Base-by-base conservation (phyloP, 179 eudicot species). In the Heliamphora pulchella region DNA sequence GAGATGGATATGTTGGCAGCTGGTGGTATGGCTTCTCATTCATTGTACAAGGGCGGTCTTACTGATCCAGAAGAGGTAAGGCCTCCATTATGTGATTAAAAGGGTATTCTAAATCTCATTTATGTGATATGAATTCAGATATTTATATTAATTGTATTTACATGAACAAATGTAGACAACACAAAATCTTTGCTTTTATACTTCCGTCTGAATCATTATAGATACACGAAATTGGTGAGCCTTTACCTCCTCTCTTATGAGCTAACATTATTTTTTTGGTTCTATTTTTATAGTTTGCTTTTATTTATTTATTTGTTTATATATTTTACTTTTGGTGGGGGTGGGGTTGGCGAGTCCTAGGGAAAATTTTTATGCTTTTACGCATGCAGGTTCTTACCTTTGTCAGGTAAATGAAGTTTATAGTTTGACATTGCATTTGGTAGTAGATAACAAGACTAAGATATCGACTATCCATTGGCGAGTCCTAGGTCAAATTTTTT, bases 31-130 rank as follows among this genome's bases (percentile, higher is more conserved):
- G 97, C 98, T 73, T 92, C 98, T 47, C 98, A 95, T 87, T 89
- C 98, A 44, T 80, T 93, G 80, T 95, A 93, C 92, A 95, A 95
- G 91, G 92, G 97, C 63, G 98, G 98, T 74, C 91, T 95, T 71
- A 92, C 97, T 74, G 87, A 93, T 91, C 98, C 98, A 41, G 92
- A 91, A 80, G 98, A 93, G 93, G 98, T 92, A 86, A 80, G 55
- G 31, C 18, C 57, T 80, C 54, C 69, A 75, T 53, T 11, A 31
- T 77, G 63, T 55, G 47, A 68, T 76, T 31, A 72, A 64, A 65
- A 22, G 31, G 64, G 62, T 10, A 64, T 48, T 9, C 14, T 13
- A 22, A 53, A 48, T 31, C n/a, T 65, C 53, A 65, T 51, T 77
- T 77, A 22, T 4, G 47, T 8, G n/a, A 61, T 31, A 31, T 31